These are phyloP conservation scores for Fraxinus angustifolia DNA, from an alignment of 305 asterid genomes.

Conservation along the genomic window DNA sequence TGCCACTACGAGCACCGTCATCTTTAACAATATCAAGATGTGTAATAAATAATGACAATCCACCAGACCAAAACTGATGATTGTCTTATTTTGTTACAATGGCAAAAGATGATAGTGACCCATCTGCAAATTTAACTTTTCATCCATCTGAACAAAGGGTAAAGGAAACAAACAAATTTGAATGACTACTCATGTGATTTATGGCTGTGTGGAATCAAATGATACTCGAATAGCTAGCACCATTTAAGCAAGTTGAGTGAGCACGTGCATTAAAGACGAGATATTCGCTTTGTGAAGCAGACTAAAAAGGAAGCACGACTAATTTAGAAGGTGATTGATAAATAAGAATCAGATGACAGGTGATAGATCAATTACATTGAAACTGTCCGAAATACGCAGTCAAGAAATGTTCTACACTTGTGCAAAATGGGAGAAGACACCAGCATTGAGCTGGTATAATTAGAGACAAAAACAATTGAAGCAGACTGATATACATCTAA, in stretches of 20 bases:
- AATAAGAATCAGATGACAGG: background rate
- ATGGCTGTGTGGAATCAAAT: background rate
- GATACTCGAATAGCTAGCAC: background rate
- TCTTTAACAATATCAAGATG: background rate
- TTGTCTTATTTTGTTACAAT: background rate
- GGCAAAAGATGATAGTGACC: background rate
- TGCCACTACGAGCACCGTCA: background rate
- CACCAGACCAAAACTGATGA: background rate
- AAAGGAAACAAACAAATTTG: background rate
- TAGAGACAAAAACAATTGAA: background rate
- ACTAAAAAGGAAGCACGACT: background rate
- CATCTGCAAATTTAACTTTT: background rate
- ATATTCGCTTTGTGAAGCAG: background rate
- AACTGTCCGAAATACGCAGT: background rate
- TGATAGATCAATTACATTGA: background rate
- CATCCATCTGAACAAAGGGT: background rate
- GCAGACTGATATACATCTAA: background rate
- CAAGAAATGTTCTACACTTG: background rate
- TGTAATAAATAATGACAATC: background rate
- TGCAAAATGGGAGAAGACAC: background rate
- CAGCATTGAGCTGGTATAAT: background rate
- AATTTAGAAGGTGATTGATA: background rate
- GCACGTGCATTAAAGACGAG: background rate
- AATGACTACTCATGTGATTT: background rate
- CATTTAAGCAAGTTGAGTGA: background rate